Conservation (phyloP, 2,329 filamentous ascomycete genomes). For the Venturia pyrina region DNA sequence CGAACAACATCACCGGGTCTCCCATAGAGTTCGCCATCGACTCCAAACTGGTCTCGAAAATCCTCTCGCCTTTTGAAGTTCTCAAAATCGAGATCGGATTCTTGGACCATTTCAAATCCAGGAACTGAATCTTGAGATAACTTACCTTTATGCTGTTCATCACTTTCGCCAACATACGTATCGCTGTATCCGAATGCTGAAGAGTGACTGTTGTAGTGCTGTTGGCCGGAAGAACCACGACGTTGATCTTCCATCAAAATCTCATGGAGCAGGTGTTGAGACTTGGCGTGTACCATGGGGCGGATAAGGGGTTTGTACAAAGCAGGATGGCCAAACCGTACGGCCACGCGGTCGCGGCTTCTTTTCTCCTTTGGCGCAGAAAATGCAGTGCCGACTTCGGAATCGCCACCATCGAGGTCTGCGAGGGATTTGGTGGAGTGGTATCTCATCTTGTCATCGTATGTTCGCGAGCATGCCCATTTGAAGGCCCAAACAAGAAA, state of each 20-base stretch:
- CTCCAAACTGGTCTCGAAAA: slow-evolving; percentile 13
- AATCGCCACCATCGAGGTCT: slow-evolving; percentile 1
- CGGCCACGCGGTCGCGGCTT: slow-evolving; percentile 7
- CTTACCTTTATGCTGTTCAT: background rate
- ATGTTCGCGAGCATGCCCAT: slow-evolving; percentile 53
- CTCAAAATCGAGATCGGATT: slow-evolving; percentile 12
- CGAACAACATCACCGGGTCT: slow-evolving; percentile 6
- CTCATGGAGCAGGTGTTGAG: slow-evolving; percentile 8
- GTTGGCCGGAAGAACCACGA: background rate
- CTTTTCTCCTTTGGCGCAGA: background rate
- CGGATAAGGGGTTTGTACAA: slow-evolving; percentile 20
- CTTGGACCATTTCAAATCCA: slow-evolving; percentile 9
- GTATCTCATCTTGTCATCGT: slow-evolving; percentile 6
- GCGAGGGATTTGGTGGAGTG: slow-evolving; percentile 15
- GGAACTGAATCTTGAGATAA: background rate
- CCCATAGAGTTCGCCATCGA: slow-evolving; percentile 12
- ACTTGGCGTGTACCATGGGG: slow-evolving; percentile 12
- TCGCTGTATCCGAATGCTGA: slow-evolving; percentile 6
- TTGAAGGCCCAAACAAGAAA: slow-evolving; percentile 78
- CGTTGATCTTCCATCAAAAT: background rate
- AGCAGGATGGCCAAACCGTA: slow-evolving; percentile 12
- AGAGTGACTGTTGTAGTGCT: background rate
- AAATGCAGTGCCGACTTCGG: background rate
- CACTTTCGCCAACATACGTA: slow-evolving; percentile 1
- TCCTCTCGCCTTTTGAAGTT: slow-evolving; percentile 11